Conservation (phyloP, 148 eudicot genomes). For the Limonium bicolor region DNA sequence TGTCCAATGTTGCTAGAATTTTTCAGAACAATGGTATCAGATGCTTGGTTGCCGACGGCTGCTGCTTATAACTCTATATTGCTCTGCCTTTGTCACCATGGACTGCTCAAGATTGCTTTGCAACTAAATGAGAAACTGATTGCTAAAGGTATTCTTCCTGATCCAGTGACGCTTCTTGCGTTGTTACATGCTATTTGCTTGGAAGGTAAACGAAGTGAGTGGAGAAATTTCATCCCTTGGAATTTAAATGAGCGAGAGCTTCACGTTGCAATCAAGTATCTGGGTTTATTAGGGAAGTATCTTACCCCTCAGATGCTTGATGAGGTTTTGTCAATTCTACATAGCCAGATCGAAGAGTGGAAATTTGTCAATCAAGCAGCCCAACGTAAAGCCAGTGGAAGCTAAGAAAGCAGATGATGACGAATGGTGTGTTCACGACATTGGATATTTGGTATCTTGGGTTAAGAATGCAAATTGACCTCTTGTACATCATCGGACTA, state of each 20-base stretch:
- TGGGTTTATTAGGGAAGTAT: conserved; percentile 33
- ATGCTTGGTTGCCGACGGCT: conserved; percentile 31
- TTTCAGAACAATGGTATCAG: conserved; percentile 35
- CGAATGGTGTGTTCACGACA: too few relatives aligned
- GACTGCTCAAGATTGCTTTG: conserved; percentile 49
- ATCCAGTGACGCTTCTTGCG: conserved; percentile 49
- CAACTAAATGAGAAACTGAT: conserved; percentile 35
- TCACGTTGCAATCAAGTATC: conserved; percentile 36
- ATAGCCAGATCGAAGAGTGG: conserved; percentile 28
- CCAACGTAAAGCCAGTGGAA: conserved; percentile 14
- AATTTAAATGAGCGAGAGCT: conserved; percentile 41
- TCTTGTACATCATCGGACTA: too few relatives aligned
- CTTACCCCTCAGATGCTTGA: conserved; percentile 25
- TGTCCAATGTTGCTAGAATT: conserved; percentile 25
- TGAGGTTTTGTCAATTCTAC: conserved; percentile 53
- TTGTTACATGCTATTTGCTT: conserved; percentile 62
- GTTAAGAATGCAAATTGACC: too few relatives aligned
- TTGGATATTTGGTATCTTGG: too few relatives aligned
- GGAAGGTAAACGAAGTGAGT: conserved; percentile 57
- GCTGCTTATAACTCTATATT: conserved; percentile 63
- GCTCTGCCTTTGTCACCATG: conserved; percentile 56
- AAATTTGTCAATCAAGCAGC: conserved; percentile 15
- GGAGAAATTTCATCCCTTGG: conserved; percentile 41
- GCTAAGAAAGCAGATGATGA: not conserved
- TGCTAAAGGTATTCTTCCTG: conserved; percentile 26